Conservation (phyloP, 1,139 yeast species). For the Geotrichum macrosporum region DNA sequence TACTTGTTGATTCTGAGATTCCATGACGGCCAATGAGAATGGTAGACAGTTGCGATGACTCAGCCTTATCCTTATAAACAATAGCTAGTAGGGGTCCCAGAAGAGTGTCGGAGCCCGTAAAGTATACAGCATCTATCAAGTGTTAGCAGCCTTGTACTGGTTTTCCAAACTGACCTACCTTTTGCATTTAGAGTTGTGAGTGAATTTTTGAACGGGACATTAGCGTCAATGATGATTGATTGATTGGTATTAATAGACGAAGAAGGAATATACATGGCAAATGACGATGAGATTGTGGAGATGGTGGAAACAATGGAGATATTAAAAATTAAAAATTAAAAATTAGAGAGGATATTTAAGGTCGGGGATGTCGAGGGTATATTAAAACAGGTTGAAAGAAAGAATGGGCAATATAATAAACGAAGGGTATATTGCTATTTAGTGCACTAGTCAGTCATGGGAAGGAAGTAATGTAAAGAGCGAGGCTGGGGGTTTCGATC, state of each 20-base stretch:
- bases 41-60: constrained; percentile 44
- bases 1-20: constrained; percentile 53
- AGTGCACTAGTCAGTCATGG: no score
- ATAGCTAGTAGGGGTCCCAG: constrained; percentile 38
- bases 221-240: constrained; percentile 15
- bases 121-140: constrained; percentile 37
- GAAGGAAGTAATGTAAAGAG: neutral
- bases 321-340: neutral
- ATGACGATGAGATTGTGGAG: neutral
- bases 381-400: neutral
- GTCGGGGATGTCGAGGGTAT: neutral
- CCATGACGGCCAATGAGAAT: constrained; percentile 69
- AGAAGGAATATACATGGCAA: neutral
- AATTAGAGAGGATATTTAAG: no score
- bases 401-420: constrained; percentile 2
- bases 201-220: constrained; percentile 11
- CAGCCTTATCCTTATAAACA: constrained; percentile 29
- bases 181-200: constrained; percentile 11
- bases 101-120: constrained; percentile 38
- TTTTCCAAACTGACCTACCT: constrained; percentile 6
- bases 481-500: neutral
- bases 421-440: constrained; percentile 4
- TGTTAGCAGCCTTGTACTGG: neutral
- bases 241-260: constrained; percentile 2
- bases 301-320: no score